Evolutionary conservation across 2,329 filamentous ascomycete genomes (phyloP).

Genomic region (Emmonsiellopsis sp.): DNA sequence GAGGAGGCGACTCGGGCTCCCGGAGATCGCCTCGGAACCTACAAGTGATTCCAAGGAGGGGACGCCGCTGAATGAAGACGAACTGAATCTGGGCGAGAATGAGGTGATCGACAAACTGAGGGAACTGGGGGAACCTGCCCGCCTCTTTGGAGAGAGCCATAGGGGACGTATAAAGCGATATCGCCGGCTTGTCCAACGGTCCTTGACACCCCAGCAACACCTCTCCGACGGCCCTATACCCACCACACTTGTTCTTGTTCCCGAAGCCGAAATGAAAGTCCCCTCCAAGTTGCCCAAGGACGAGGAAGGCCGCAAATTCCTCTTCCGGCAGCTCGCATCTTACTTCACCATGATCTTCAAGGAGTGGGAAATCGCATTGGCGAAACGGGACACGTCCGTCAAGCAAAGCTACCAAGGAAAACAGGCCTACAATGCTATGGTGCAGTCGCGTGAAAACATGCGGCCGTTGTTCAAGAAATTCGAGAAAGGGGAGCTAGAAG

Average conservation of each 20-base stretch:
- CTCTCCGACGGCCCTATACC: slow-evolving; percentile 73
- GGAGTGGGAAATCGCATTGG: slow-evolving; percentile 76
- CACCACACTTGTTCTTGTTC: slow-evolving; percentile 69
- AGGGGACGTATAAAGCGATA: slow-evolving; percentile 61
- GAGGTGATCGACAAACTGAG: slow-evolving; percentile 62
- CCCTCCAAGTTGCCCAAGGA: slow-evolving; percentile 55
- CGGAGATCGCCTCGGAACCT: slow-evolving; percentile 53
- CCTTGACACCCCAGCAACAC: slow-evolving; percentile 26
- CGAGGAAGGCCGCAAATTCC: slow-evolving; percentile 55
- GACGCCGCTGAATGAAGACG: slow-evolving; percentile 22
- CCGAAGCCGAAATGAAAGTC: slow-evolving; percentile 85
- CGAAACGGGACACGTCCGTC: slow-evolving; percentile 45
- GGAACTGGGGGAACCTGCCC: slow-evolving; percentile 61
- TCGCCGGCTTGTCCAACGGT: slow-evolving; percentile 47
- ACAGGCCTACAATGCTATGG: slow-evolving; percentile 73
- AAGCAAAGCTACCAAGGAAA: slow-evolving; percentile 71
- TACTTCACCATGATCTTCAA: slow-evolving; percentile 95
- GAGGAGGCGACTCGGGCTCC: slow-evolving; percentile 69
- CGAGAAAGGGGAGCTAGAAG: slow-evolving; percentile 69
- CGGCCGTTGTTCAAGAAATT: slow-evolving; percentile 82
- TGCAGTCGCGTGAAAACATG: slow-evolving; percentile 80
- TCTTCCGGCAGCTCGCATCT: slow-evolving; percentile 81
- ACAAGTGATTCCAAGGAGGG: slow-evolving; percentile 31
- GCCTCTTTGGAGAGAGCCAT: slow-evolving; percentile 75
- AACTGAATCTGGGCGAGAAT: slow-evolving; percentile 60